Evolutionary conservation across 805 yeast species (phyloP), one percentile per base, ranked within the genome.

Genomic region (Nadsonia fulvescens): DNA sequence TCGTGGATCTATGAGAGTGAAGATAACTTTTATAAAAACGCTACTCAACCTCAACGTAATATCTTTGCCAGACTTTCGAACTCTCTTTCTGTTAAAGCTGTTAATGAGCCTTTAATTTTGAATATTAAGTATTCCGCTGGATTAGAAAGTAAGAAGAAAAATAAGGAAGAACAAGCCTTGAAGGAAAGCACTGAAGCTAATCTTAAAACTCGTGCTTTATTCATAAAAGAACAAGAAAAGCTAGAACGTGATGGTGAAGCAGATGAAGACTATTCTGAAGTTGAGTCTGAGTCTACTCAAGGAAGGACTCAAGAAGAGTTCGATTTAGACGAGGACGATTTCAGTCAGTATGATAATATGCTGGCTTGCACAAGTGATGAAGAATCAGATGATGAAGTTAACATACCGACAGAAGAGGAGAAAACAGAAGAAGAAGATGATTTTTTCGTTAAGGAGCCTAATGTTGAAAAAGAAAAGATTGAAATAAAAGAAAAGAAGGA

Each of bases 381-480:
- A 9, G 30, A 28, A 5, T 9, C 13, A 10, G 12, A 12, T 24
- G 28, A 12, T 26, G 18, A 13, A 14, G 36, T 20, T 11, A 40
- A 29, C 12, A 32, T 38, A 21, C 27, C 35, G 22, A 7, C 16
- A 20, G 29, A 8, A 10, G 35, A 33, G 10, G 37, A 22, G 4
- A 37, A 34, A 12, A 37, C 29, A n/a, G 36, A 25, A 3, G 33
- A 33, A 24, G 63, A 54, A 15, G 66, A 59, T 15, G 53, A 46
- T 4, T 56, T 44, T 4, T 49, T 30, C 8, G 41, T 40, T 5
- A 51, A 38, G 15, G 28, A 23, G n/a, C 27, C 27, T 7, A 36
- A 28, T 10, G 25, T 5, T 39, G 83, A 74, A 42, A 71, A 66
- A 34, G 78, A 70, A 33, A 62, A 66, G 14, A 54, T 65, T 21